Percentiles rank a stretch among this genome's conserved stretches.
Evolutionary conservation across 2,329 filamentous ascomycete genomes (phyloP).

Genomic region (Colletotrichum chrysophilum): DNA sequence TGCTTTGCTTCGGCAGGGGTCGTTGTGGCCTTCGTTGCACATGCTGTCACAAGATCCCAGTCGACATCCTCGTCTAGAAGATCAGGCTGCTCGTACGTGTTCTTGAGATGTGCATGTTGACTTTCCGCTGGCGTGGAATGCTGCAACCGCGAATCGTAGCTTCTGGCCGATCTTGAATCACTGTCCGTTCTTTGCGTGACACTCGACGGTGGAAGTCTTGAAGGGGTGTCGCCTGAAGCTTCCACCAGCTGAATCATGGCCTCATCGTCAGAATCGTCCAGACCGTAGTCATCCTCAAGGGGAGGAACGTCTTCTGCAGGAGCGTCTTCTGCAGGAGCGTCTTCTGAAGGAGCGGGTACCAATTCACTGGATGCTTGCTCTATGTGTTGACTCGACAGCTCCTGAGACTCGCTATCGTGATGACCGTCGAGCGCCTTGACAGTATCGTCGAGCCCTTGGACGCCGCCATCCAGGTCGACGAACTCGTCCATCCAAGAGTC

Average conservation of each 20-base stretch:
- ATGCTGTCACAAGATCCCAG: conserved; percentile 38
- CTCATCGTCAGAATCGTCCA: background rate
- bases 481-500: conserved; percentile 4
- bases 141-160: background rate
- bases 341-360: background rate
- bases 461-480: background rate
- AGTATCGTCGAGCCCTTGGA: background rate
- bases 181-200: background rate
- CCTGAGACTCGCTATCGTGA: background rate
- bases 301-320: background rate
- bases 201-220: background rate
- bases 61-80: conserved; percentile 44
- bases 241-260: background rate
- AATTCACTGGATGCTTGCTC: background rate
- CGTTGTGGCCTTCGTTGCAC: background rate
- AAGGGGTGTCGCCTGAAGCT: background rate
- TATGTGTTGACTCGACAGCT: background rate
- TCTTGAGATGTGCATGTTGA: background rate
- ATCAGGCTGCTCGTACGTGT: conserved; percentile 15
- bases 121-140: background rate
- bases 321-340: background rate
- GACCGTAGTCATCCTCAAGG: background rate
- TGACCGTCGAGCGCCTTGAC: background rate
- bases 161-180: background rate
- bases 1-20: background rate